Percentiles rank a stretch among this genome's conserved stretches.
phyloP scores from a whole-genome alignment of 306 rosid species.

The Ceratonia siliqua region DNA sequence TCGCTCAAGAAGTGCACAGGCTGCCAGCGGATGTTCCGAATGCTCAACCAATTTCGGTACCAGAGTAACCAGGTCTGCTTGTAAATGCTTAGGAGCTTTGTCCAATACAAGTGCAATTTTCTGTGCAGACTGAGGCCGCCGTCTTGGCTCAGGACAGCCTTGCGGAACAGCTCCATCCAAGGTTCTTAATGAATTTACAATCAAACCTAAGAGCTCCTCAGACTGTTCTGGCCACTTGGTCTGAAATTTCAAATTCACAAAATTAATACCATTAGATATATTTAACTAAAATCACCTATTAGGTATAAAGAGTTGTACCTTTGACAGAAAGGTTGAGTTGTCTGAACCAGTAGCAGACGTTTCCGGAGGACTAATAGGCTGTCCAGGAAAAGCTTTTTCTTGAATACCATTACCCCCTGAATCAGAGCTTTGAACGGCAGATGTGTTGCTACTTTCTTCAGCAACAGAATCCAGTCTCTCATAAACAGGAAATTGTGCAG shows the following conservation, averaged over 20 bases:
- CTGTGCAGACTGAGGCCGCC: slow-evolving; percentile 94
- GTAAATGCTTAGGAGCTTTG: slow-evolving; percentile 96
- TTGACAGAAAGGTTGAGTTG: slow-evolving; percentile 63
- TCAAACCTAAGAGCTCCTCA: slow-evolving; percentile 97
- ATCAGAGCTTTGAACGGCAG: slow-evolving; percentile 93
- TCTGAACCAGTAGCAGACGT: slow-evolving; percentile 74
- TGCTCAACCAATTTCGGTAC: slow-evolving; percentile 97
- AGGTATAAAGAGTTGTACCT: slow-evolving; percentile 55
- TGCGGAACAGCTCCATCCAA: slow-evolving; percentile 94
- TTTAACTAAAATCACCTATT: slow-evolving; percentile 25
- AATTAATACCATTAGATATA: slow-evolving; percentile 26
- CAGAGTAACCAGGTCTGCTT: slow-evolving; percentile 81
- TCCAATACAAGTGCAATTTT: slow-evolving; percentile 92
- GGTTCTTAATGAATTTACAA: slow-evolving; percentile 93
- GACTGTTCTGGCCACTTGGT: slow-evolving; percentile 99
- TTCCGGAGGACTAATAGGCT: slow-evolving; percentile 78
- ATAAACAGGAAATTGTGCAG: slow-evolving; percentile 54
- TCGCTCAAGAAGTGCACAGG: slow-evolving; percentile 85
- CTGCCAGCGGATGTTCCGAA: slow-evolving; percentile 95
- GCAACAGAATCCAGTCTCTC: slow-evolving; percentile 72
- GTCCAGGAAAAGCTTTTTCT: slow-evolving; percentile 68
- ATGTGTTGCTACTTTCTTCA: slow-evolving; percentile 65
- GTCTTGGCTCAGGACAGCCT: slow-evolving; percentile 97
- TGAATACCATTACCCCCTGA: slow-evolving; percentile 46
- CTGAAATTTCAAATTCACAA: slow-evolving; percentile 51